These are phyloP conservation scores for Centrapalus pauciflorus DNA, from an alignment of 129 eudicot species.

Conservation along the genomic window DNA sequence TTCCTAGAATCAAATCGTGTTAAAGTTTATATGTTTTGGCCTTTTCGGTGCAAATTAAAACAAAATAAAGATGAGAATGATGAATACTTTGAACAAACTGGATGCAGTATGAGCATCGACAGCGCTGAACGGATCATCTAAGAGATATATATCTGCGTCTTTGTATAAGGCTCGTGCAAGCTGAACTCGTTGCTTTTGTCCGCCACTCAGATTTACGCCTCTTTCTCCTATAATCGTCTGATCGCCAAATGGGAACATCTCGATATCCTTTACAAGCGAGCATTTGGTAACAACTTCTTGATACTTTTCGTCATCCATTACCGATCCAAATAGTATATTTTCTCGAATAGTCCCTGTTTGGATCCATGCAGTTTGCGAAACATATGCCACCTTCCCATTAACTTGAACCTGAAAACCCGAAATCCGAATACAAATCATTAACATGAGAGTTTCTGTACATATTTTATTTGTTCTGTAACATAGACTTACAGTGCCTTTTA, in stretches of 20 bases:
- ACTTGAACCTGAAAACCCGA: constrained; percentile 47
- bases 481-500: constrained; percentile 58
- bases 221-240: constrained; percentile 70
- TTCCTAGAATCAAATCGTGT: constrained; percentile 19
- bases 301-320: constrained; percentile 45
- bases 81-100: constrained; percentile 53
- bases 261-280: constrained; percentile 58
- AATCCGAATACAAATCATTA: background rate
- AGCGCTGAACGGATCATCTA: constrained; percentile 89
- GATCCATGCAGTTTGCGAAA: constrained; percentile 81
- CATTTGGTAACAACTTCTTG: constrained; percentile 47
- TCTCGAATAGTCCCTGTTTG: constrained; percentile 68
- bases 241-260: constrained; percentile 66
- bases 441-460: background rate
- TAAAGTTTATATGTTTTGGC: background rate
- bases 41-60: background rate
- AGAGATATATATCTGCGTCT: constrained; percentile 67
- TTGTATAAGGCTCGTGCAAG: constrained; percentile 84
- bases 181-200: constrained; percentile 82
- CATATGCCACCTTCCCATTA: constrained; percentile 58
- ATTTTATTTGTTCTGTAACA: background rate
- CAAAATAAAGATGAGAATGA: background rate
- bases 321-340: constrained; percentile 66
- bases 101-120: constrained; percentile 90
- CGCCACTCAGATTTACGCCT: constrained; percentile 87